Percentiles rank a stretch among this genome's conserved stretches.
phyloP scores from a whole-genome alignment of 1,139 yeast genomes.

The Diutina ranongensis region DNA sequence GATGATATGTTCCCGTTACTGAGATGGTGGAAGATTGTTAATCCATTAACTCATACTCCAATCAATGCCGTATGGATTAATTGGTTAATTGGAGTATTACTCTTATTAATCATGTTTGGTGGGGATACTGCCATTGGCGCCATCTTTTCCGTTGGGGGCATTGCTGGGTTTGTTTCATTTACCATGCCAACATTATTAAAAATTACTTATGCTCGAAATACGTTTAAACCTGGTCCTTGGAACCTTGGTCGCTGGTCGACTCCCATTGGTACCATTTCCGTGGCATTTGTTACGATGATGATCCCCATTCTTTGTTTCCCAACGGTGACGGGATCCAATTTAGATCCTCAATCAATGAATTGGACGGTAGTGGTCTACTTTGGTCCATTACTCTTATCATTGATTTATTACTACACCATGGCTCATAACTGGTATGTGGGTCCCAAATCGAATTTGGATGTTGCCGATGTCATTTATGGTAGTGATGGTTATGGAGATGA shows the following conservation, averaged over 20 bases:
- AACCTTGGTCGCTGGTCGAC: slow-evolving; percentile 44
- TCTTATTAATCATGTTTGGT: slow-evolving; percentile 50
- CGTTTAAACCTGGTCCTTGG: slow-evolving; percentile 63
- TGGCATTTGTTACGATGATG: slow-evolving; percentile 44
- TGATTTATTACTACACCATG: slow-evolving; percentile 40
- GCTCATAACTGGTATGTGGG: slow-evolving; percentile 61
- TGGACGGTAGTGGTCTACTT: slow-evolving; percentile 63
- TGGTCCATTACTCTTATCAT: slow-evolving; percentile 47
- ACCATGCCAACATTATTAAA: slow-evolving; percentile 56
- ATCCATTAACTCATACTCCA: slow-evolving; percentile 49
- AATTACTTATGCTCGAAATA: slow-evolving; percentile 41
- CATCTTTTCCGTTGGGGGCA: slow-evolving; percentile 68
- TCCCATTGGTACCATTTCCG: slow-evolving; percentile 33
- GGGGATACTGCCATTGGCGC: slow-evolving; percentile 61
- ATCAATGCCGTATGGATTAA: slow-evolving; percentile 61
- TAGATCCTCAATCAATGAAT: slow-evolving; percentile 44
- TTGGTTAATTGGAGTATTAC: slow-evolving; percentile 43
- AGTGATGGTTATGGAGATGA: not conserved
- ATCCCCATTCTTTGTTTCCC: slow-evolving; percentile 63
- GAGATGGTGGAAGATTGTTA: slow-evolving; percentile 40
- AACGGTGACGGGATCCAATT: slow-evolving; percentile 34
- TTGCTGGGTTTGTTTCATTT: slow-evolving; percentile 61
- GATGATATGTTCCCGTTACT: slow-evolving; percentile 62
- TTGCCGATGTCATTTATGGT: slow-evolving; percentile 6
- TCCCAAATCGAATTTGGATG: slow-evolving; percentile 49